These are phyloP conservation scores for Cyathus pygmaeus DNA, from an alignment of 1,284 basidiomycete genomes.

Conservation along the genomic window DNA sequence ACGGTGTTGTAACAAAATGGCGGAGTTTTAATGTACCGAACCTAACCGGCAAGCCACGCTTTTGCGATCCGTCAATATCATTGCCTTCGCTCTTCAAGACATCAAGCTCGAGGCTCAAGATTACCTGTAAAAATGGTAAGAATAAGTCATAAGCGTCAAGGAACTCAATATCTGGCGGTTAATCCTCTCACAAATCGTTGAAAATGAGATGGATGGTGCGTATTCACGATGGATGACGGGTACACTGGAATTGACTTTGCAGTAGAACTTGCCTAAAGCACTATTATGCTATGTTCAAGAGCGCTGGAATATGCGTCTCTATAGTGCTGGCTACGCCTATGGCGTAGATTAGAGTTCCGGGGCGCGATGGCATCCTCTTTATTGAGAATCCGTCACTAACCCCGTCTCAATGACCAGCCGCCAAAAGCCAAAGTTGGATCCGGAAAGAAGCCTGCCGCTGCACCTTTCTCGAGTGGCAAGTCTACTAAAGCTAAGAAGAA, in stretches of 20 bases:
- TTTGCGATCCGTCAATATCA: too few species aligned
- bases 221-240: constrained; percentile 51
- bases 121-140: constrained; percentile 57
- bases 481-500: constrained; percentile 86
- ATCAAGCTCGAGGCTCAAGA: constrained; percentile 40
- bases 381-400: constrained; percentile 60
- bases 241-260: constrained; percentile 2
- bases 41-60: too few species aligned
- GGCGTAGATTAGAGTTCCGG: constrained; percentile 77
- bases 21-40: too few species aligned
- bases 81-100: too few species aligned
- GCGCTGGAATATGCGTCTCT: constrained; percentile 42
- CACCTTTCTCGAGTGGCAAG: constrained; percentile 81
- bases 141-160: constrained; percentile 30
- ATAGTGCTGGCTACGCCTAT: constrained; percentile 49
- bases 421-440: constrained; percentile 75
- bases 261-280: constrained; percentile 22
- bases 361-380: constrained; percentile 51
- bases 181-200: constrained; percentile 26
- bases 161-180: constrained; percentile 50
- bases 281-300: constrained; percentile 8
- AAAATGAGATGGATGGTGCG: constrained; percentile 67
- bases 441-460: constrained; percentile 83
- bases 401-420: constrained; percentile 89
- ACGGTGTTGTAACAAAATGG: too few species aligned